Evolutionary conservation across 208 protist species (phyloP), one percentile per base, ranked within the genome.

Genomic region (Vickermania ingenoplastis): DNA sequence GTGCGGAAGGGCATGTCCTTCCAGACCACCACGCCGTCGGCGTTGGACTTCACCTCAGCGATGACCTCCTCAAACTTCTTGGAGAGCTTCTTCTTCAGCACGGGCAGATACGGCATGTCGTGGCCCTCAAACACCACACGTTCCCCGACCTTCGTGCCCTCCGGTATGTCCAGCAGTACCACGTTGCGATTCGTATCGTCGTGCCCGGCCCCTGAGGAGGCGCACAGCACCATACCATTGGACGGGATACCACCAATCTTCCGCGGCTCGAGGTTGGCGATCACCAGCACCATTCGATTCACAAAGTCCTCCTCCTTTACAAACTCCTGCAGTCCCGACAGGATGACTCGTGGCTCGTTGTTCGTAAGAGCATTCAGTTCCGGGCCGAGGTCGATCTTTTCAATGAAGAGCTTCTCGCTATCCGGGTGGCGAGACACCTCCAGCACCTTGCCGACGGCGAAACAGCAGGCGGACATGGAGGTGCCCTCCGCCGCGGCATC

Each of bases 161-260:
- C 81, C 13, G 92, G 90, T 14, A 95, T 69, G 31, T 91, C 75
- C 13, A 97, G 65, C 58, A 96, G 69, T 59, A 93, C 83, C 52
- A 96, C 86, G 45, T 67, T 56, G 45, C 75, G 74, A 14, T 75
- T 73, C 2, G 65, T 41, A 3, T 69, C 61, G 57, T 79, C 61
- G 66, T 80, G 73, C 62, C 78, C 72, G 31, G 82, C 75, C 21
- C 61, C 71, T 21, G 61, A 67, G 11, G 86, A 95, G 29, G 88
- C 89, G 64, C 90, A 96, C 50, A 98, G 67, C 48, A 98, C 89
- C 95, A 98, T 98, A 54, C 89, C 95, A 36, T 81, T 65, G 22
- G 83, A 93, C n/a, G 75, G 63, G 24, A 97, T 78, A 50, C 92
- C 95, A 24, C 62, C 79, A 62, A 97, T 92, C 73, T 97, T 96